These are phyloP conservation scores for Hamigera avellanea DNA, from an alignment of 495 filamentous ascomycete genomes.

Conservation along the genomic window DNA sequence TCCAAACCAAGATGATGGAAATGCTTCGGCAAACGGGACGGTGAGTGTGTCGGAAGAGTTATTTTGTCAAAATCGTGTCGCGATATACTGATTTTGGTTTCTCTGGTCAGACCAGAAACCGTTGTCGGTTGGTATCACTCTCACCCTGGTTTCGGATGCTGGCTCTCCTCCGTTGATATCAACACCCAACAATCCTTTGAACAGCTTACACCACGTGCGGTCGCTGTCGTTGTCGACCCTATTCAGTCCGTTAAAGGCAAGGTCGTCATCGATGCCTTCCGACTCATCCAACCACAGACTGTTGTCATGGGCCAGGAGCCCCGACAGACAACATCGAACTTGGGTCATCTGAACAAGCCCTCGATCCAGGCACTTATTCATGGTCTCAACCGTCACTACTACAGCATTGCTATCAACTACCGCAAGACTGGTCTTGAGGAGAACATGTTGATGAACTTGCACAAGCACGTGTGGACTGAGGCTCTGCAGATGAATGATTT, in stretches of 20 bases:
- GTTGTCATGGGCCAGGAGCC: slow-evolving; percentile 97
- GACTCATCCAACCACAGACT: slow-evolving; percentile 96
- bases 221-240: slow-evolving; percentile 94
- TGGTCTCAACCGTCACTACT: slow-evolving; percentile 95
- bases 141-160: slow-evolving; percentile 97
- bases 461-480: slow-evolving; percentile 99
- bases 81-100: background rate
- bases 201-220: slow-evolving; percentile 88
- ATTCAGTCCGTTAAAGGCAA: slow-evolving; percentile 99
- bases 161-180: slow-evolving; percentile 97
- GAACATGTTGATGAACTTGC: slow-evolving; percentile 99
- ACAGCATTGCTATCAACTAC: slow-evolving; percentile 97
- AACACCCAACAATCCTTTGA: slow-evolving; percentile 99
- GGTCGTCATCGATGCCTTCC: slow-evolving; percentile 98
- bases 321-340: slow-evolving; percentile 93
- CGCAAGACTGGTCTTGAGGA: slow-evolving; percentile 95
- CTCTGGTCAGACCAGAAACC: slow-evolving; percentile 62
- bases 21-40: slow-evolving; percentile 95
- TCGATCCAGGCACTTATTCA: slow-evolving; percentile 99
- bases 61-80: background rate
- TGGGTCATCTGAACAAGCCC: slow-evolving; percentile 97
- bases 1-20: slow-evolving; percentile 99
- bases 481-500: slow-evolving; percentile 96
- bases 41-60: slow-evolving; percentile 40
- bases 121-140: slow-evolving; percentile 99